These are phyloP conservation scores for Penicillium macrosclerotiorum DNA, from an alignment of 495 filamentous ascomycete genomes.

Conservation along the genomic window DNA sequence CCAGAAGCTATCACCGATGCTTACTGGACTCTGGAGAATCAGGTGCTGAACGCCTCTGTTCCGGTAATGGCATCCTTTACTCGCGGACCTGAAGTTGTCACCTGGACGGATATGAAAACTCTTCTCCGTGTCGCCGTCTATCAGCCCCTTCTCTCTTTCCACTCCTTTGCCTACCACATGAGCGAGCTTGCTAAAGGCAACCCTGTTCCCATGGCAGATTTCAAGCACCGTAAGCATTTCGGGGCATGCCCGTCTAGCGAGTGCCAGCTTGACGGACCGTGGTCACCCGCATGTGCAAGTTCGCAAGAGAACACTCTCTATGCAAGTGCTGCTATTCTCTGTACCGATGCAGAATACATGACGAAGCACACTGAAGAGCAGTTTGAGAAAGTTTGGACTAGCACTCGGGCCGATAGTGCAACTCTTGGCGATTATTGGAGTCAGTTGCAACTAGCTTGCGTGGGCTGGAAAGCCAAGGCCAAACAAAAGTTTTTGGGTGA, in stretches of 20 bases:
- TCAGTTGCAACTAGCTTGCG: conserved; percentile 53
- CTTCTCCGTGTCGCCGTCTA: conserved; percentile 46
- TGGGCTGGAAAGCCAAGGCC: conserved; percentile 54
- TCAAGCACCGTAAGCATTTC: conserved; percentile 36
- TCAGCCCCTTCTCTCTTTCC: conserved; percentile 58
- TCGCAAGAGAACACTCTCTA: conserved; percentile 37
- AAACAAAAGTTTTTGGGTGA: conserved; percentile 63
- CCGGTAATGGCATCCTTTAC: conserved; percentile 34
- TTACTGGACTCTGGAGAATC: conserved; percentile 36
- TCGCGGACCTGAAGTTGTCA: conserved; percentile 42
- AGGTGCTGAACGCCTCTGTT: conserved; percentile 44
- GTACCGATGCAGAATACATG: conserved; percentile 55
- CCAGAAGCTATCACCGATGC: conserved; percentile 38
- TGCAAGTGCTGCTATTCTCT: conserved; percentile 57
- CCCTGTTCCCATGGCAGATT: conserved; percentile 48
- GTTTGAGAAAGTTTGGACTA: conserved; percentile 47
- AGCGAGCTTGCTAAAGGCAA: conserved; percentile 54
- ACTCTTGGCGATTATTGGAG: conserved; percentile 59
- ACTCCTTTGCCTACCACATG: conserved; percentile 51
- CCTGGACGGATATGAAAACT: conserved; percentile 40
- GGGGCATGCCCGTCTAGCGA: conserved; percentile 39
- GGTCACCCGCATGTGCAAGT: conserved; percentile 42
- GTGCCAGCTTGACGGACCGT: conserved; percentile 34
- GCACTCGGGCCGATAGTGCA: conserved; percentile 46
- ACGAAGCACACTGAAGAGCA: conserved; percentile 32